A percentile compares a stretch with the other conserved stretches of the same genome.
These are phyloP conservation scores for Globisporangium parvum DNA, from an alignment of 352 stramenopile genomes.

Conservation along the genomic window DNA sequence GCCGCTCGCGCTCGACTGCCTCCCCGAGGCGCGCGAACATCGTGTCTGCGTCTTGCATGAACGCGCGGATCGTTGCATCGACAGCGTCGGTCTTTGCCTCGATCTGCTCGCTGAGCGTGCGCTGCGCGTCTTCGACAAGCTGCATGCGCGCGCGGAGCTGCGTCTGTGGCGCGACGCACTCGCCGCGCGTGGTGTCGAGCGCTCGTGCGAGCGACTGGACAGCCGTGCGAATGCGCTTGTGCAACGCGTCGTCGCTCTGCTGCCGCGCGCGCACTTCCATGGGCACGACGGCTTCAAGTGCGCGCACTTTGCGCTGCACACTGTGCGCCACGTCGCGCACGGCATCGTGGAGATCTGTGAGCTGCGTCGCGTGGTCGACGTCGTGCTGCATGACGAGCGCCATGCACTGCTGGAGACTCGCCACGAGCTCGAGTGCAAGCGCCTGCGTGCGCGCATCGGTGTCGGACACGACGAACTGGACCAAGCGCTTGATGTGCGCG, in stretches of 20 bases:
- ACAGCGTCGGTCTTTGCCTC: conserved; percentile 21
- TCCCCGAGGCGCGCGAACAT: conserved; percentile 19
- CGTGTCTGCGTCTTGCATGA: conserved; percentile 23
- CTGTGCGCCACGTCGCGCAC: conserved; percentile 24
- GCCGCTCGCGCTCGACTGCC: conserved; percentile 2
- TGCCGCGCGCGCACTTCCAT: conserved; percentile 59
- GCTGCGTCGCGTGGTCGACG: conserved; percentile 21
- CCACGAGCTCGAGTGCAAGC: conserved; percentile 27
- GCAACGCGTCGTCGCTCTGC: conserved; percentile 49
- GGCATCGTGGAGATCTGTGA: conserved; percentile 25
- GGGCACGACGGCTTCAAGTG: conserved; percentile 55
- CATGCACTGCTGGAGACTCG: conserved; percentile 24
- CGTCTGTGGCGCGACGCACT: conserved; percentile 19
- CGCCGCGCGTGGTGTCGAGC: conserved; percentile 24
- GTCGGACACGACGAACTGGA: conserved; percentile 33
- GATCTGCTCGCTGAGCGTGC: conserved; percentile 9
- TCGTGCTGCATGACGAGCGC: conserved; percentile 27
- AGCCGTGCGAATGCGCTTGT: conserved; percentile 31
- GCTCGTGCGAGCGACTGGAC: conserved; percentile 27
- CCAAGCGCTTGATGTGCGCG: conserved; percentile 37
- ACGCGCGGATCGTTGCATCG: conserved; percentile 22
- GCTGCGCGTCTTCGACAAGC: conserved; percentile 24
- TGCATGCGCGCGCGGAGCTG: conserved; percentile 21
- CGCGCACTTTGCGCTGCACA: conserved; percentile 40
- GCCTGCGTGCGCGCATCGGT: conserved; percentile 31